These are phyloP conservation scores for Trametes maxima DNA, from an alignment of 768 basidiomycete species.

Conservation along the genomic window DNA sequence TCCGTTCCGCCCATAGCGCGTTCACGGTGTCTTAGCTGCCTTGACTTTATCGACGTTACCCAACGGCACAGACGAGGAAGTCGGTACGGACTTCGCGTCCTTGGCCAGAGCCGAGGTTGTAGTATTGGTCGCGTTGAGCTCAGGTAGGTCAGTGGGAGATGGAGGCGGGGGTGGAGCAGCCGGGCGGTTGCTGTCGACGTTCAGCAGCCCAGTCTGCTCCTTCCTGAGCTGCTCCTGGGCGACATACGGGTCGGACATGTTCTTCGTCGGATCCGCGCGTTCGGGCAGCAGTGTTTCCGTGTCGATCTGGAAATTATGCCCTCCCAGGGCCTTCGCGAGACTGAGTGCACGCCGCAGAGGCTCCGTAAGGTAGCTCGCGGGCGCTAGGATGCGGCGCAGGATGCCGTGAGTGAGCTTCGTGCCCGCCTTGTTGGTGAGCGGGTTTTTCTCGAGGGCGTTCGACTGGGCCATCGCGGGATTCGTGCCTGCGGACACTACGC, in stretches of 20 bases:
- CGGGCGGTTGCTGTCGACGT: conserved; percentile 32
- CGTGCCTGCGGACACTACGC: neutral
- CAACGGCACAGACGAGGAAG: neutral
- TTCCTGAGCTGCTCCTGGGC: conserved; percentile 17
- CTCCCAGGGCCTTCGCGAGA: neutral
- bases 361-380: neutral
- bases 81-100: neutral
- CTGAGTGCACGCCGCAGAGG: neutral
- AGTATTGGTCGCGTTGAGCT: conserved; percentile 4
- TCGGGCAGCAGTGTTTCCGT: conserved; percentile 2
- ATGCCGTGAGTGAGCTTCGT: neutral
- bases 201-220: conserved; percentile 26
- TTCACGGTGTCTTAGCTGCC: neutral
- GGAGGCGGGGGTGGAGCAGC: conserved; percentile 3
- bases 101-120: neutral
- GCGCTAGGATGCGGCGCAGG: conserved; percentile 14
- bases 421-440: neutral
- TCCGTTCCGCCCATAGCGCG: neutral
- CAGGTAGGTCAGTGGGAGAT: neutral
- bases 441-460: neutral
- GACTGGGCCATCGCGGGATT: neutral
- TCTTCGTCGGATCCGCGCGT: conserved; percentile 14
- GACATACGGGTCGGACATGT: conserved; percentile 19
- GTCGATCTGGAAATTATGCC: conserved; percentile 12
- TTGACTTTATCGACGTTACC: conserved; percentile 4